phyloP scores from a whole-genome alignment of 73 alveolate species.

The Breviolum minutum region DNA sequence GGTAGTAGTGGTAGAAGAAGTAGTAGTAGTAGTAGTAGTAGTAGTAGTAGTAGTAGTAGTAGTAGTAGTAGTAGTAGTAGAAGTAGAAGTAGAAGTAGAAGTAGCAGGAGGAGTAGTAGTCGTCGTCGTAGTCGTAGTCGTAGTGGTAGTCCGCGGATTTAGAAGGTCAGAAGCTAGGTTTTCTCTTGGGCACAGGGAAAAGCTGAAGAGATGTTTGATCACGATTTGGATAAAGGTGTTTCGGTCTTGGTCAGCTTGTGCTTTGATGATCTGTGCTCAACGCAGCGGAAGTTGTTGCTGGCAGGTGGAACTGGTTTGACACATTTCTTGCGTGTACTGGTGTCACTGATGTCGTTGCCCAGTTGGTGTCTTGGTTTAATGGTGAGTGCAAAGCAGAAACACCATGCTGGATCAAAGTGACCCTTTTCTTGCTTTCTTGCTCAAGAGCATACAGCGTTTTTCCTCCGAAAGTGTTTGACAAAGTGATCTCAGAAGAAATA shows the following conservation, averaged over 20 bases:
- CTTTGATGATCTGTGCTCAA: neutral
- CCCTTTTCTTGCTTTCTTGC: neutral
- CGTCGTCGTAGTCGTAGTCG: neutral
- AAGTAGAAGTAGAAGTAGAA: neutral
- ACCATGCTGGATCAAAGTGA: neutral
- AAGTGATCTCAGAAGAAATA: neutral
- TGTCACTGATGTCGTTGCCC: slow-evolving; percentile 8
- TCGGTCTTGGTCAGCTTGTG: neutral
- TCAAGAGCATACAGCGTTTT: neutral
- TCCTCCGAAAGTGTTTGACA: neutral
- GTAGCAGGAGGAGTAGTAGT: neutral
- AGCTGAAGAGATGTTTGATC: neutral
- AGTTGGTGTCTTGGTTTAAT: slow-evolving; percentile 25
- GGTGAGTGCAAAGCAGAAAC: neutral
- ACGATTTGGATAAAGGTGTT: neutral
- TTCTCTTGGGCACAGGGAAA: no score
- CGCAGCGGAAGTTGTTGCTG: neutral
- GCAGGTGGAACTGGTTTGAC: slow-evolving; percentile 87
- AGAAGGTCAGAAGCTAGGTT: no score
- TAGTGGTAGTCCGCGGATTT: neutral
- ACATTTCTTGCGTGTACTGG: slow-evolving; percentile 40
- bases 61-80: neutral
- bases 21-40: no score
- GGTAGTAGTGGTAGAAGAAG: no score
- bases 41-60: no score